phyloP scores from a whole-genome alignment of 2,329 filamentous ascomycete genomes.

The Aureobasidium zeae region DNA sequence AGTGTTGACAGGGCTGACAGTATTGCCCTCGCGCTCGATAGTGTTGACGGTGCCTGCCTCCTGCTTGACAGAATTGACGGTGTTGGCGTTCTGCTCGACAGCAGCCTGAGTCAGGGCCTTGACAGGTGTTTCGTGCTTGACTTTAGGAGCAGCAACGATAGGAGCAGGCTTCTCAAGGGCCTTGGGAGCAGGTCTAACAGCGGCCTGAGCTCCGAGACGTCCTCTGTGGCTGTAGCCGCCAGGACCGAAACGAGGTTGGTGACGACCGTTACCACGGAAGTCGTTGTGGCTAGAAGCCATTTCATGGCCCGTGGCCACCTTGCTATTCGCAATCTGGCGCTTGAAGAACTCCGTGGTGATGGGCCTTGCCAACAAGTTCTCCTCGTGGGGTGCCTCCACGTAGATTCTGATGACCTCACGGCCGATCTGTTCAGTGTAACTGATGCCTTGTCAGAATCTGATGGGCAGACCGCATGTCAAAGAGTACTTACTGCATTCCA shows the following conservation, averaged over 20 bases:
- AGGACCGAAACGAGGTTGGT: background rate
- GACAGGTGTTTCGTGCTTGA: too few species aligned
- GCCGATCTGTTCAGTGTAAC: constrained; percentile 12
- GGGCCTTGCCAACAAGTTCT: constrained; percentile 12
- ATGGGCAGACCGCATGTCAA: background rate
- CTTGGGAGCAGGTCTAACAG: too few species aligned
- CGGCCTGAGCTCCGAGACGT: too few species aligned
- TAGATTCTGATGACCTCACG: constrained; percentile 10
- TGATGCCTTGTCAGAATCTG: background rate
- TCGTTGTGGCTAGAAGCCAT: background rate
- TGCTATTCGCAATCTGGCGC: background rate
- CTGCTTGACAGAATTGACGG: too few species aligned
- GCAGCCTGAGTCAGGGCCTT: too few species aligned
- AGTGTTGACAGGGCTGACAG: background rate
- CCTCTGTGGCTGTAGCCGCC: background rate
- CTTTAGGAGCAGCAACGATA: too few species aligned
- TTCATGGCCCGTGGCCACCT: background rate
- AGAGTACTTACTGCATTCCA: constrained; percentile 14
- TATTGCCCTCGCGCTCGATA: background rate
- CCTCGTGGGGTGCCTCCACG: constrained; percentile 10
- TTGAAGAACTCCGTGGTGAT: constrained; percentile 5
- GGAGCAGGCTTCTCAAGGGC: too few species aligned
- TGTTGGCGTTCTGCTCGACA: too few species aligned
- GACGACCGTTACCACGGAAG: background rate
- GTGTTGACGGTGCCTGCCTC: background rate